Percentiles rank a stretch among this genome's conserved stretches.
phyloP scores from a whole-genome alignment of 2,329 filamentous ascomycete species.

The Hymenotorrendiella dingleyae region DNA sequence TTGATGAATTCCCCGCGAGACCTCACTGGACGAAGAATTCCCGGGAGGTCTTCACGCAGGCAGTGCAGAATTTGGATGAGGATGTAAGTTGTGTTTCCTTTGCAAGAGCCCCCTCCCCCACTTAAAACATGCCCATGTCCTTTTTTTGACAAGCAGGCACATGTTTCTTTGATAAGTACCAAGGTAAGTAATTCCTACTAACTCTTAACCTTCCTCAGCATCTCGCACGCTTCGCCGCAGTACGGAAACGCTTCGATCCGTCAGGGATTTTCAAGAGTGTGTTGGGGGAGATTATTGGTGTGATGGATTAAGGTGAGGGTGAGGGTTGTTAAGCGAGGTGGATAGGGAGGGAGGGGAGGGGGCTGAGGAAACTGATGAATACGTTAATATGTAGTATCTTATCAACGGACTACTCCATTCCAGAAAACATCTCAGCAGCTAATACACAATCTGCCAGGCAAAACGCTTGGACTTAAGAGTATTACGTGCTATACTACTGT shows the following conservation, averaged over 20 bases:
- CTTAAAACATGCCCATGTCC: too few relatives aligned
- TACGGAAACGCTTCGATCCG: slow-evolving; percentile 11
- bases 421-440: too few relatives aligned
- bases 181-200: too few relatives aligned
- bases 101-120: too few relatives aligned
- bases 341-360: background rate
- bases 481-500: too few relatives aligned
- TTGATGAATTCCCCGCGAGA: slow-evolving; percentile 15
- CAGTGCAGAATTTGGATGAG: slow-evolving; percentile 11
- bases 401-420: too few relatives aligned
- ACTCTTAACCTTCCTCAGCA: too few relatives aligned
- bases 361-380: too few relatives aligned
- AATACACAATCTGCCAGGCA: too few relatives aligned
- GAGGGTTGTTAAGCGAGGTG: background rate
- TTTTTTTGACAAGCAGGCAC: too few relatives aligned
- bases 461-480: too few relatives aligned
- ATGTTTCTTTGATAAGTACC: background rate
- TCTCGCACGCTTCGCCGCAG: slow-evolving; percentile 9
- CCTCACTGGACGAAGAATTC: slow-evolving; percentile 19
- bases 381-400: too few relatives aligned
- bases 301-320: background rate
- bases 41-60: slow-evolving; percentile 12
- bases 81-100: slow-evolving; percentile 7
- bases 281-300: slow-evolving; percentile 12
- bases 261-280: slow-evolving; percentile 16